Percentiles rank a stretch among this genome's conserved stretches.
These are phyloP conservation scores for Takashimella koratensis DNA, from an alignment of 1,284 basidiomycete species.

Conservation along the genomic window DNA sequence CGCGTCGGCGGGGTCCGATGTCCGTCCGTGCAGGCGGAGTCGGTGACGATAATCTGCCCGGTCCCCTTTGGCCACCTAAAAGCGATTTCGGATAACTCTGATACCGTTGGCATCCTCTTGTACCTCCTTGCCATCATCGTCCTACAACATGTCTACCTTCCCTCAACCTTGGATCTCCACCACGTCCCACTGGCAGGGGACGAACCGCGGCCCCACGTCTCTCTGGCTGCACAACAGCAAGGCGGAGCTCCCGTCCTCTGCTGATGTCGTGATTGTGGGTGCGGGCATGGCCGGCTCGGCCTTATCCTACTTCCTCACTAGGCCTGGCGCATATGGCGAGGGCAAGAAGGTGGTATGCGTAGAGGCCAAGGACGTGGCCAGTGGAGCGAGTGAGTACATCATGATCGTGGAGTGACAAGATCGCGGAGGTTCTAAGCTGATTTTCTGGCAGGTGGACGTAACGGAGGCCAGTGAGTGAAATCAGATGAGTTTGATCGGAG, in stretches of 20 bases:
- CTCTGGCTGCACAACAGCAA: conserved; percentile 17
- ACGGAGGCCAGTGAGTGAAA: conserved; percentile 34
- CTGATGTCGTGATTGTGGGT: conserved; percentile 28
- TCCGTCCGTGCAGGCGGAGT: too few species aligned
- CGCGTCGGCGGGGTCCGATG: too few species aligned
- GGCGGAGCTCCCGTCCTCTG: conserved; percentile 7
- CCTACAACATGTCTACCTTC: conserved; percentile 18
- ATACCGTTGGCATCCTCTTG: neutral
- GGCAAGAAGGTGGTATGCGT: conserved; percentile 28
- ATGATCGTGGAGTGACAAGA: neutral
- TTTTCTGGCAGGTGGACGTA: conserved; percentile 36
- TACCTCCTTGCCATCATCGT: neutral
- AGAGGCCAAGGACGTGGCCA: conserved; percentile 40
- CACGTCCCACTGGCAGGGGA: conserved; percentile 29
- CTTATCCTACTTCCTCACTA: conserved; percentile 33
- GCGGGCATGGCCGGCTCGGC: conserved; percentile 29
- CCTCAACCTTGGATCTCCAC: conserved; percentile 25
- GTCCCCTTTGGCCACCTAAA: too few species aligned
- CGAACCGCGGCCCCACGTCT: conserved; percentile 19
- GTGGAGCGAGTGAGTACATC: conserved; percentile 35
- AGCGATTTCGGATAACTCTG: too few species aligned
- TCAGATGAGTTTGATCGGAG: too few species aligned
- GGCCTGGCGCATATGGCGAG: conserved; percentile 16
- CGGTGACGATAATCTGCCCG: too few species aligned
- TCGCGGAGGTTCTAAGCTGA: too few species aligned